Conservation (phyloP, 2,329 filamentous ascomycete species). For the Cordyceps cateniannulata region DNA sequence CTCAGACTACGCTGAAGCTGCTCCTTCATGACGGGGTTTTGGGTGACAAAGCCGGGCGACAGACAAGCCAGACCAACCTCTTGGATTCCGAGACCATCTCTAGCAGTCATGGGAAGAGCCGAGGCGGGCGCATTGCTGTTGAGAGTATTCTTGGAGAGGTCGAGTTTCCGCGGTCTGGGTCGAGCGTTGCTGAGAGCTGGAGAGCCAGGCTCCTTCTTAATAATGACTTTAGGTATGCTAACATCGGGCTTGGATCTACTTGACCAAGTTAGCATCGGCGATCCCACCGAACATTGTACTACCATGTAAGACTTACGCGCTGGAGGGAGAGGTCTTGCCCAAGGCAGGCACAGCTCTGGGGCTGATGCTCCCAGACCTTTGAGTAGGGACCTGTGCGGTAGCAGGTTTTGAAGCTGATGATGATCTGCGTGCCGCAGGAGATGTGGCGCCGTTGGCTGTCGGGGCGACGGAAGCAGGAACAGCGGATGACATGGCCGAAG, state of each 20-base stretch:
- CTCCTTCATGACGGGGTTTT: conserved; percentile 94
- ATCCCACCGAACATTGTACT: neutral
- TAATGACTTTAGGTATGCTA: conserved; percentile 70
- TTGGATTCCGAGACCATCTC: conserved; percentile 76
- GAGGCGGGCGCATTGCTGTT: conserved; percentile 49
- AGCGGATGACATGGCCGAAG: conserved; percentile 47
- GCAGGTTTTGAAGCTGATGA: conserved; percentile 25
- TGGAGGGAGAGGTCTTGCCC: conserved; percentile 51
- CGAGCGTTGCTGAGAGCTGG: conserved; percentile 69
- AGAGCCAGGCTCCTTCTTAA: conserved; percentile 94
- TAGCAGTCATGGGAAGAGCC: conserved; percentile 69
- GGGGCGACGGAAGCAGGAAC: conserved; percentile 29
- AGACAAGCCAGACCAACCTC: conserved; percentile 91
- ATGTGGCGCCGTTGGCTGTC: conserved; percentile 30
- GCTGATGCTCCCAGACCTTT: conserved; percentile 48
- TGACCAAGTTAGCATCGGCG: neutral
- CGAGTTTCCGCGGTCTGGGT: conserved; percentile 69
- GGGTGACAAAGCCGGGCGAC: conserved; percentile 91
- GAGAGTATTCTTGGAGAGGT: conserved; percentile 61
- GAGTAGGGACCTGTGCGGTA: conserved; percentile 37
- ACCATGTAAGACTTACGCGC: conserved; percentile 44
- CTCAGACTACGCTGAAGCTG: conserved; percentile 91
- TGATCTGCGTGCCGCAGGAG: conserved; percentile 37
- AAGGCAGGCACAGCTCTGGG: conserved; percentile 35
- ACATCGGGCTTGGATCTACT: conserved; percentile 42